Evolutionary conservation across 2,329 filamentous ascomycete species (phyloP).

Genomic region (Cladosporium cucumerinum): DNA sequence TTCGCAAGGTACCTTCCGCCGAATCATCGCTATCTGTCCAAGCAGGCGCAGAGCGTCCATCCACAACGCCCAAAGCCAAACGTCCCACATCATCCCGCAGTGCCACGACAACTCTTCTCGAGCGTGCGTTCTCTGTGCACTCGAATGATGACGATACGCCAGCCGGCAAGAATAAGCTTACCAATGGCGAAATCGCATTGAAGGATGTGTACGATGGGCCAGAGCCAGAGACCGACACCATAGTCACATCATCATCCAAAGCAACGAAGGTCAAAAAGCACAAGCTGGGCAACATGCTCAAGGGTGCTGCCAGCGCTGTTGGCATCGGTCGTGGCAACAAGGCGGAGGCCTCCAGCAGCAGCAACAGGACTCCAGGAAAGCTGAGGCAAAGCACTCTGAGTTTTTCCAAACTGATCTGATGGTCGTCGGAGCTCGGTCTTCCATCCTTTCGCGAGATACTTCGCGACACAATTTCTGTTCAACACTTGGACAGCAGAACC

Average conservation of each 20-base stretch:
- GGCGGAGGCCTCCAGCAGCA: conserved; percentile 6
- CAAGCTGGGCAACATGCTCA: conserved; percentile 13
- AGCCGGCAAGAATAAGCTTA: background rate
- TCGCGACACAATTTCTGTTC: background rate
- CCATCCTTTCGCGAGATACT: background rate
- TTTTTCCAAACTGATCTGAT: conserved; percentile 18
- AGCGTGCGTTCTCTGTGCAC: conserved; percentile 12
- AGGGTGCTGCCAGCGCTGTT: conserved; percentile 13
- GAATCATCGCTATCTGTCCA: background rate
- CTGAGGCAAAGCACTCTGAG: conserved; percentile 26
- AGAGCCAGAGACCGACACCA: conserved; percentile 12
- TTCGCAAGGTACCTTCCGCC: conserved; percentile 5
- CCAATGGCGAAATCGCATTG: background rate
- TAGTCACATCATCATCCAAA: background rate
- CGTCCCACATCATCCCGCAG: conserved; percentile 14
- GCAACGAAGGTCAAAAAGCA: conserved; percentile 15
- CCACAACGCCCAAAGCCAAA: conserved; percentile 4
- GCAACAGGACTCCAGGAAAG: conserved; percentile 6
- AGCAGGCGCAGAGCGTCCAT: background rate
- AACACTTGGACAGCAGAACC: background rate
- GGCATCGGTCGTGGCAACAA: conserved; percentile 22
- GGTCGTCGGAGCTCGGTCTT: background rate
- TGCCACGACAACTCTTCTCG: conserved; percentile 15
- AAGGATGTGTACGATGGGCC: background rate
- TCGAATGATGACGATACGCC: background rate